Conservation (phyloP, 2,329 filamentous ascomycete genomes). For the Claviceps humidiphila region DNA sequence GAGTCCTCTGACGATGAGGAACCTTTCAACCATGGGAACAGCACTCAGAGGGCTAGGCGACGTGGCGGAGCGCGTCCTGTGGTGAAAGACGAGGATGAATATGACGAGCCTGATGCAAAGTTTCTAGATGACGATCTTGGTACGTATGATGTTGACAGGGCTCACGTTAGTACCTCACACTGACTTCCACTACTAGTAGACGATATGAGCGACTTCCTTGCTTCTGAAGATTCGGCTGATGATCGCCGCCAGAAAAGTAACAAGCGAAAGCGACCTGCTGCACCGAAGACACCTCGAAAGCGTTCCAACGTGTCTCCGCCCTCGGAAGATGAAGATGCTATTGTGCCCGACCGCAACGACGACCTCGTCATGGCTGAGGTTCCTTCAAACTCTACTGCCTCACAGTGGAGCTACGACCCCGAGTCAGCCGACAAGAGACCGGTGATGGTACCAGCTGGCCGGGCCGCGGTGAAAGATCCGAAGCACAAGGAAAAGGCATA, state of each 20-base stretch:
- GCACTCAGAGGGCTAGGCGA: constrained; percentile 24
- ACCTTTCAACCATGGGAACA: constrained; percentile 40
- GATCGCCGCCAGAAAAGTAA: constrained; percentile 37
- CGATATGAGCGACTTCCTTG: constrained; percentile 80
- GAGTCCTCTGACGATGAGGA: constrained; percentile 76
- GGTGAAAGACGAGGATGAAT: constrained; percentile 55
- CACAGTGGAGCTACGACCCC: constrained; percentile 63
- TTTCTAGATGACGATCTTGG: constrained; percentile 30
- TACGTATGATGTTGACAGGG: too few relatives aligned
- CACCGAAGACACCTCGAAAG: constrained; percentile 44
- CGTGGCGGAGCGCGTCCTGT: constrained; percentile 40
- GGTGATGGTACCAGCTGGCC: constrained; percentile 20
- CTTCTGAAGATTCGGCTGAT: constrained; percentile 73
- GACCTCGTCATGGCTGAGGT: constrained; percentile 38
- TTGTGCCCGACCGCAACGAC: constrained; percentile 39
- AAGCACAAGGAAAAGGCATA: constrained; percentile 55
- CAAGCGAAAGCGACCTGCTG: constrained; percentile 61
- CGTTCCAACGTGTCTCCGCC: constrained; percentile 40
- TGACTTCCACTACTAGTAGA: constrained; percentile 20
- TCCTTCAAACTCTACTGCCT: constrained; percentile 56
- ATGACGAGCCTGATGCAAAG: constrained; percentile 53
- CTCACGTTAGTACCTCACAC: neutral
- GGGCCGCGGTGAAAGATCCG: constrained; percentile 15
- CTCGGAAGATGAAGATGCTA: constrained; percentile 13
- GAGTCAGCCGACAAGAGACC: constrained; percentile 26